phyloP scores from a whole-genome alignment of 371 early-diverging fungal species.

The Basidiobolus meristosporus region DNA sequence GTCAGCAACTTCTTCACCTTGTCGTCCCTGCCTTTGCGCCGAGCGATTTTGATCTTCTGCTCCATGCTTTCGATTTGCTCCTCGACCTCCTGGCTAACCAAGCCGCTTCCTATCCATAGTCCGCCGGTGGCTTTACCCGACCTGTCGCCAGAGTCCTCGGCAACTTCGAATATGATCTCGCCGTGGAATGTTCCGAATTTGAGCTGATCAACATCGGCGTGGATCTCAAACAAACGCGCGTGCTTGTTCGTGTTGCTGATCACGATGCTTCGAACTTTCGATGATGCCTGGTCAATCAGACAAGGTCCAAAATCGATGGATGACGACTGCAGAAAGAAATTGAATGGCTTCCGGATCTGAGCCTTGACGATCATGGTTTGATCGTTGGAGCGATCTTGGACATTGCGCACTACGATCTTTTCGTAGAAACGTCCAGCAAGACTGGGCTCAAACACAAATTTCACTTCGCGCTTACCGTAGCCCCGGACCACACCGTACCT shows the following conservation, averaged over 20 bases:
- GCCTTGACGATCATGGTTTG: constrained; percentile 77
- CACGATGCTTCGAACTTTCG: constrained; percentile 24
- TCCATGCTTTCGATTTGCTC: constrained; percentile 89
- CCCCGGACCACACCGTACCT: constrained; percentile 80
- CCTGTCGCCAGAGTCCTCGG: constrained; percentile 31
- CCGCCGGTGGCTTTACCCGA: no score
- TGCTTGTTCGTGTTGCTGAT: constrained; percentile 68
- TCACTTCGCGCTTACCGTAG: constrained; percentile 80
- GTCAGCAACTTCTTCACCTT: constrained; percentile 74
- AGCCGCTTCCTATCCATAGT: no score
- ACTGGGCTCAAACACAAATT: constrained; percentile 82
- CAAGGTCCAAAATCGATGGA: constrained; percentile 63
- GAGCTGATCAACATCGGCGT: constrained; percentile 52
- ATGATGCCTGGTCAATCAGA: constrained; percentile 22
- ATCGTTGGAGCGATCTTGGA: constrained; percentile 68
- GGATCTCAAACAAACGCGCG: constrained; percentile 62
- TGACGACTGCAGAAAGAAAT: constrained; percentile 61
- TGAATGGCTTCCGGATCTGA: constrained; percentile 70
- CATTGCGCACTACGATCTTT: constrained; percentile 72
- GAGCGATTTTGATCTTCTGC: constrained; percentile 93
- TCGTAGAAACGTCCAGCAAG: constrained; percentile 77
- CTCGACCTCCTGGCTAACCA: constrained; percentile 61
- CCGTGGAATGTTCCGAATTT: constrained; percentile 29
- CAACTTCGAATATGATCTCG: constrained; percentile 49
- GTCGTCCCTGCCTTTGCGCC: constrained; percentile 72